These are phyloP conservation scores for Trichoderma aggressivum DNA, from an alignment of 2,329 filamentous ascomycete species.

Conservation along the genomic window DNA sequence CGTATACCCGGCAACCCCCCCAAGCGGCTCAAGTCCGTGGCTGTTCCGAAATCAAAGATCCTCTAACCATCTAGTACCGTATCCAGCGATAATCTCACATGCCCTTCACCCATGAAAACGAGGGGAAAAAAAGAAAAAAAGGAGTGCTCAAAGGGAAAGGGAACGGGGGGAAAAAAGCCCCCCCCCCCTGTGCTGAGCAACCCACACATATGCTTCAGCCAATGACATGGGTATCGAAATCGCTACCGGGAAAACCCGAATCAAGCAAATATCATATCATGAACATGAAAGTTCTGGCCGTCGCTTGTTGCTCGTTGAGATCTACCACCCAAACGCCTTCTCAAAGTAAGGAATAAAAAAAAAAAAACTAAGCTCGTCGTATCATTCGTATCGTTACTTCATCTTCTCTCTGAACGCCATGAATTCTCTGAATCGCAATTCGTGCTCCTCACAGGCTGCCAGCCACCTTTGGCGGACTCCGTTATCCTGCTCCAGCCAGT, in stretches of 20 bases:
- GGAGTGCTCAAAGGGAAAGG: neutral
- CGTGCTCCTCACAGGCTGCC: conserved; percentile 57
- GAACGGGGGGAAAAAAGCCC: neutral
- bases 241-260: neutral
- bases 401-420: conserved; percentile 46
- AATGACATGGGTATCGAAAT: conserved; percentile 5
- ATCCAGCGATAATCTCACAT: neutral
- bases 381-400: conserved; percentile 28
- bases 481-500: conserved; percentile 62
- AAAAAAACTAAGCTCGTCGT: neutral
- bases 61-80: neutral
- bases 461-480: conserved; percentile 60
- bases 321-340: neutral
- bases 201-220: neutral
- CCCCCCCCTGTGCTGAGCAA: neutral
- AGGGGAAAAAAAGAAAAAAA: neutral
- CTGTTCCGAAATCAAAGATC: neutral
- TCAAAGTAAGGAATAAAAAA: neutral
- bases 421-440: conserved; percentile 56
- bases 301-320: neutral
- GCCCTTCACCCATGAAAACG: neutral
- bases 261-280: neutral
- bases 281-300: neutral
- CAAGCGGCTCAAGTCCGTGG: neutral
- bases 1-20: neutral